A percentile compares a stretch with the other conserved stretches of the same genome.
Evolutionary conservation across 805 yeast genomes (phyloP).

Genomic region (Pichia californica): DNA sequence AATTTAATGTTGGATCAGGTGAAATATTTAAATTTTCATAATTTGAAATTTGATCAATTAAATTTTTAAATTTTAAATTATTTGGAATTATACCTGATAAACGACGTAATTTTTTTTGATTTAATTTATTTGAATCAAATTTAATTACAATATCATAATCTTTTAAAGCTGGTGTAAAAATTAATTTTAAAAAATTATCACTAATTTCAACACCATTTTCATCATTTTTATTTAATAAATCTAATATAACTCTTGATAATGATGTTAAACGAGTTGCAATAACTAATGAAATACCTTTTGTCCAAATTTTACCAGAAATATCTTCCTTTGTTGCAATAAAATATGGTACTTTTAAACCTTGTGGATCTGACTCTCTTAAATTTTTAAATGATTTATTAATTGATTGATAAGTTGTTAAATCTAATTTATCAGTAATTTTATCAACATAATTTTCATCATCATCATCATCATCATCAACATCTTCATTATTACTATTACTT

Average conservation of each 20-base stretch:
- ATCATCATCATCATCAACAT: slow-evolving; percentile 49
- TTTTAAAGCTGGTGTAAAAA: slow-evolving; percentile 74
- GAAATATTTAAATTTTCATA: slow-evolving; percentile 28
- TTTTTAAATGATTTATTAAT: slow-evolving; percentile 60
- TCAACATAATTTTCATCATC: slow-evolving; percentile 25
- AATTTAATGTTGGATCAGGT: slow-evolving; percentile 56
- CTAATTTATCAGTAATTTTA: slow-evolving; percentile 53
- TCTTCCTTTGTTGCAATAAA: slow-evolving; percentile 82
- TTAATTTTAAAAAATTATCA: slow-evolving; percentile 38
- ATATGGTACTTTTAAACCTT: slow-evolving; percentile 69
- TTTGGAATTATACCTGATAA: slow-evolving; percentile 53
- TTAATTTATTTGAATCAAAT: slow-evolving; percentile 32
- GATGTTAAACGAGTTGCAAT: slow-evolving; percentile 86
- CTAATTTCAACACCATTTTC: slow-evolving; percentile 12
- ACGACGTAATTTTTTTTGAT: slow-evolving; percentile 30
- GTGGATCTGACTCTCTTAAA: slow-evolving; percentile 73
- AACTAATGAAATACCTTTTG: slow-evolving; percentile 45
- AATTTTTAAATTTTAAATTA: slow-evolving; percentile 50
- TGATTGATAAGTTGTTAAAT: slow-evolving; percentile 53
- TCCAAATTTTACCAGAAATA: slow-evolving; percentile 80
- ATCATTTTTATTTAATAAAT: slow-evolving; percentile 37
- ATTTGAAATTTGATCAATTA: slow-evolving; percentile 34
- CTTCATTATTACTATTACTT: slow-evolving; percentile 15
- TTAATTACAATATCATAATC: slow-evolving; percentile 81
- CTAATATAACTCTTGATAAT: slow-evolving; percentile 67